phyloP scores from a whole-genome alignment of 257 asterid species.

The Salvia hispanica region DNA sequence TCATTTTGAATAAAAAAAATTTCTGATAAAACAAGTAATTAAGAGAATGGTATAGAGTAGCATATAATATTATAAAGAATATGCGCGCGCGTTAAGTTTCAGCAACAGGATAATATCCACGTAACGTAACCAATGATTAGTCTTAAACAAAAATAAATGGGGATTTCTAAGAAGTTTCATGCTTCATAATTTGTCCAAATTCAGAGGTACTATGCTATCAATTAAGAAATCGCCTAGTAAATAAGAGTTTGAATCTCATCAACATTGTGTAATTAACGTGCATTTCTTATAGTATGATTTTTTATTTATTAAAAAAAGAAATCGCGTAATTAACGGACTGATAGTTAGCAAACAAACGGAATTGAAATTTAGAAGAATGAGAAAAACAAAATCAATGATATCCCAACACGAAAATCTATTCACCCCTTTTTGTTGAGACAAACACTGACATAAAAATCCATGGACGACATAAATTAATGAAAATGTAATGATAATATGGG shows the following conservation, averaged over 20 bases:
- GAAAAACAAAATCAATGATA: background rate
- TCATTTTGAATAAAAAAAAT: background rate
- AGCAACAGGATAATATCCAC: too few relatives aligned
- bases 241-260: background rate
- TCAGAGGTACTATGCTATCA: background rate
- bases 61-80: background rate
- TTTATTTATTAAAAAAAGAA: too few relatives aligned
- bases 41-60: background rate
- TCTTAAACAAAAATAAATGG: conserved; percentile 6
- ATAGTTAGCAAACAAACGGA: background rate
- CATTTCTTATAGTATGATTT: too few relatives aligned
- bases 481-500: conserved; percentile 6
- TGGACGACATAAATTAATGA: conserved; percentile 7
- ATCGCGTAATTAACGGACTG: too few relatives aligned
- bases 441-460: conserved; percentile 30
- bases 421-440: conserved; percentile 32
- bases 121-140: background rate
- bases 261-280: too few relatives aligned
- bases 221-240: background rate
- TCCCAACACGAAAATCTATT: conserved; percentile 36
- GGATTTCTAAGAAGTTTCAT: conserved; percentile 22
- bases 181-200: conserved; percentile 4
- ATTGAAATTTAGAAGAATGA: background rate
- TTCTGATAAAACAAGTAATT: background rate
- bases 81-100: background rate